Conservation (phyloP, 1,139 yeast genomes). For the Kurtzmaniella quercitrusa region DNA sequence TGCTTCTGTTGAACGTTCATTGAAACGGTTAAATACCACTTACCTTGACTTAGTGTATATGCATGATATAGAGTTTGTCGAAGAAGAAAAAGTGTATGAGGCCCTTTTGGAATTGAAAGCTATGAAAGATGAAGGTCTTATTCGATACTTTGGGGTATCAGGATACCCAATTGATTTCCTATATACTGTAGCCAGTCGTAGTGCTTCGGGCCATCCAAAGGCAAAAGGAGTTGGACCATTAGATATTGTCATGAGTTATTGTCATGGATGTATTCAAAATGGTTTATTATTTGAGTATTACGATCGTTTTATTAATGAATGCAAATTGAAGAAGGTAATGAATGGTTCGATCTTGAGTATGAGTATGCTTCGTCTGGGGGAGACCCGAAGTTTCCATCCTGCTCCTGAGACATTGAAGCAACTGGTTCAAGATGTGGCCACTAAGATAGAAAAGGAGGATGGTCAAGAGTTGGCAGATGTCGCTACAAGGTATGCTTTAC, state of each 20-base stretch:
- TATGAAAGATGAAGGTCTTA: conserved; percentile 61
- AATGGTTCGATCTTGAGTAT: conserved; percentile 87
- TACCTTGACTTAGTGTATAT: conserved; percentile 79
- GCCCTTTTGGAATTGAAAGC: conserved; percentile 60
- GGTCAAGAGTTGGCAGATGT: conserved; percentile 71
- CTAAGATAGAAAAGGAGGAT: conserved; percentile 29
- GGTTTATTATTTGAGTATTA: conserved; percentile 47
- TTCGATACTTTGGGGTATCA: conserved; percentile 69
- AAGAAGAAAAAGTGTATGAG: conserved; percentile 46
- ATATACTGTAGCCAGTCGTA: conserved; percentile 40
- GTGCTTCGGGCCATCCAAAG: conserved; percentile 16
- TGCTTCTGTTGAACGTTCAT: conserved; percentile 60
- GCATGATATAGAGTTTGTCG: conserved; percentile 86
- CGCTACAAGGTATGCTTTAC: conserved; percentile 72
- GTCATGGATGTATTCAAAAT: conserved; percentile 82
- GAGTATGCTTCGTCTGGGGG: conserved; percentile 71
- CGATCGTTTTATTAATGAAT: conserved; percentile 45
- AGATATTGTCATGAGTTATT: conserved; percentile 76
- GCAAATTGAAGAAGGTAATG: conserved; percentile 54
- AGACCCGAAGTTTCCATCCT: conserved; percentile 79
- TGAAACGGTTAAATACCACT: conserved; percentile 56
- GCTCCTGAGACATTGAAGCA: conserved; percentile 57
- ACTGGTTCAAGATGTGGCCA: conserved; percentile 53
- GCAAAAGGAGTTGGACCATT: conserved; percentile 43
- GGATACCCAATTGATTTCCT: conserved; percentile 83